Evolutionary conservation across 495 filamentous ascomycete genomes (phyloP).

Genomic region (Letharia lupina): DNA sequence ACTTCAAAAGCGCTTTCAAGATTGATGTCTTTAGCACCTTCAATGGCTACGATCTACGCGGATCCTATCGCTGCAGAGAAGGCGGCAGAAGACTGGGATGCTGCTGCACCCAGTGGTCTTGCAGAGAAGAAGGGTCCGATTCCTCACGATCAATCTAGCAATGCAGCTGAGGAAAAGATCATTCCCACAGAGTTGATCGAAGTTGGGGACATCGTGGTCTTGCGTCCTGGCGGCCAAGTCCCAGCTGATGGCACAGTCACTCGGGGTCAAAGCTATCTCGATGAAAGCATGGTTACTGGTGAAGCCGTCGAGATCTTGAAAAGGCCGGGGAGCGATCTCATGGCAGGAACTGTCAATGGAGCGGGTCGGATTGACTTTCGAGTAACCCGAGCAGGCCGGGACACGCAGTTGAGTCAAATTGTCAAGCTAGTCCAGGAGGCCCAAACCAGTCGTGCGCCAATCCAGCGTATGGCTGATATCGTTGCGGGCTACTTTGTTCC

Average conservation of each 20-base stretch:
- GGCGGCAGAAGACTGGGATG: conserved; percentile 69
- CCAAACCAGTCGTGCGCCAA: conserved; percentile 88
- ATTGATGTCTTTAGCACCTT: conserved; percentile 91
- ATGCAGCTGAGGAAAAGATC: conserved; percentile 64
- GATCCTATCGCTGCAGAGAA: conserved; percentile 93
- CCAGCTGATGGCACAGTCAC: conserved; percentile 87
- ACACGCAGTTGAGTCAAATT: conserved; percentile 96
- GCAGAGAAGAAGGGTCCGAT: conserved; percentile 38
- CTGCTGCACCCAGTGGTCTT: conserved; percentile 11
- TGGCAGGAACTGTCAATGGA: conserved; percentile 96
- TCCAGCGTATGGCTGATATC: conserved; percentile 85
- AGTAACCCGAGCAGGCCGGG: conserved; percentile 84
- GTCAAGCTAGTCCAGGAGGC: conserved; percentile 95
- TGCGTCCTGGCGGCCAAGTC: conserved; percentile 93
- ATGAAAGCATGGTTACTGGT: conserved; percentile 98
- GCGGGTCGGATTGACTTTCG: conserved; percentile 85
- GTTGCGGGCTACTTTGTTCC: conserved; percentile 95
- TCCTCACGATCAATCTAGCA: conserved; percentile 34
- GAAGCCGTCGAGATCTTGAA: conserved; percentile 93
- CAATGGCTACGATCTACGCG: conserved; percentile 96
- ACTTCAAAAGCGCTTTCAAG: conserved; percentile 91
- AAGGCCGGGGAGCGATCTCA: conserved; percentile 64
- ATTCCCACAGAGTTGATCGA: conserved; percentile 95
- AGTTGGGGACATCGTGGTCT: conserved; percentile 84
- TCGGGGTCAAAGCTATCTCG: conserved; percentile 82